A percentile compares a stretch with the other conserved stretches of the same genome.
Conservation (phyloP, 306 rosid species). For the Lablab purpureus region DNA sequence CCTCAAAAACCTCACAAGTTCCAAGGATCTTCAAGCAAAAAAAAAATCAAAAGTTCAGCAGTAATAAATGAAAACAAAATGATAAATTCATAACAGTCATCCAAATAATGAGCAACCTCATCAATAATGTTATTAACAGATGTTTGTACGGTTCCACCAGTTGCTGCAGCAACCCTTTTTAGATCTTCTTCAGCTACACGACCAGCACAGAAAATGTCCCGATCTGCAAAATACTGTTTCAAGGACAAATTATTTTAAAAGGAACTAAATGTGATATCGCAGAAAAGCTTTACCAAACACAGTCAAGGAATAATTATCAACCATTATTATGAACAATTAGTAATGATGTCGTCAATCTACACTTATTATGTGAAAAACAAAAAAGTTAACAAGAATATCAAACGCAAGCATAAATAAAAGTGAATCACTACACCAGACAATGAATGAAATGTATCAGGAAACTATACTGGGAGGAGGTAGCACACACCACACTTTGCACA, state of each 20-base stretch:
- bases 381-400: neutral
- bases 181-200: slow-evolving; percentile 98
- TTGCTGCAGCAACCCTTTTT: slow-evolving; percentile 91
- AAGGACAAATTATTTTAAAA: slow-evolving; percentile 33
- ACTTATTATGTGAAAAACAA: neutral
- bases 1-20: slow-evolving; percentile 92
- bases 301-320: neutral
- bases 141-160: slow-evolving; percentile 98
- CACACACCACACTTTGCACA: neutral
- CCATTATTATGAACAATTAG: neutral
- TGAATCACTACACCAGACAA: neutral
- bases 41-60: slow-evolving; percentile 42
- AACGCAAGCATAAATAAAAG: neutral
- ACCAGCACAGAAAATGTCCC: slow-evolving; percentile 98
- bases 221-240: slow-evolving; percentile 96
- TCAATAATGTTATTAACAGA: slow-evolving; percentile 92
- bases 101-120: slow-evolving; percentile 62
- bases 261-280: neutral
- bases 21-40: slow-evolving; percentile 82
- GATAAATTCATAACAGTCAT: neutral
- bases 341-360: slow-evolving; percentile 1
- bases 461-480: neutral
- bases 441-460: slow-evolving; percentile 9
- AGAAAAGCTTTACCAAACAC: neutral
- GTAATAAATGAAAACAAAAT: slow-evolving; percentile 7